Evolutionary conservation across 306 rosid genomes (phyloP).

Genomic region (Ochetophila trinervis): DNA sequence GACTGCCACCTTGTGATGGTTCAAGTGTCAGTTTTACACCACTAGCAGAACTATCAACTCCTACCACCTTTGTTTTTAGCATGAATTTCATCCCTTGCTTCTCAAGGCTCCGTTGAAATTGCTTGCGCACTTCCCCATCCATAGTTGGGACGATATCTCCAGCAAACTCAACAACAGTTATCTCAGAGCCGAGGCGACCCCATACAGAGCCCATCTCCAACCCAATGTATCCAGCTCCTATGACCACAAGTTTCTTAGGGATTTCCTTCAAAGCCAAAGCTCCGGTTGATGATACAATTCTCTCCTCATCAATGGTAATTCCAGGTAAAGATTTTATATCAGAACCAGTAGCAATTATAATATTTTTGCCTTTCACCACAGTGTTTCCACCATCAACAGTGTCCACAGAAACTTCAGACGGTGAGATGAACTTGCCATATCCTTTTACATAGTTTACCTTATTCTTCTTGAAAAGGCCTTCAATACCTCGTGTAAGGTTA

Average conservation of each 20-base stretch:
- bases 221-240: slow-evolving; percentile 98
- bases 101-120: slow-evolving; percentile 90
- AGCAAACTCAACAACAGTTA: slow-evolving; percentile 93
- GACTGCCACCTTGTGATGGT: slow-evolving; percentile 93
- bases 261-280: slow-evolving; percentile 84
- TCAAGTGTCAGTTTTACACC: slow-evolving; percentile 90
- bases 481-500: slow-evolving; percentile 84
- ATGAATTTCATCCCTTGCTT: slow-evolving; percentile 92
- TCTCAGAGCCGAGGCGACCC: slow-evolving; percentile 90
- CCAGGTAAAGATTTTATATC: slow-evolving; percentile 94
- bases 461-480: slow-evolving; percentile 96
- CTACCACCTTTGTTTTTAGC: slow-evolving; percentile 92
- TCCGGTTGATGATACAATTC: slow-evolving; percentile 89
- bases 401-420: slow-evolving; percentile 88
- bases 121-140: slow-evolving; percentile 93
- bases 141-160: slow-evolving; percentile 87
- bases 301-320: slow-evolving; percentile 88
- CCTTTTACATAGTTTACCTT: slow-evolving; percentile 95
- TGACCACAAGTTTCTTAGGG: slow-evolving; percentile 86
- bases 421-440: slow-evolving; percentile 78
- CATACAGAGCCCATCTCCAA: slow-evolving; percentile 99
- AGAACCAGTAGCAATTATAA: slow-evolving; percentile 93
- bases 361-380: slow-evolving; percentile 79
- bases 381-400: slow-evolving; percentile 64
- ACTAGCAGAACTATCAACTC: slow-evolving; percentile 79